Conservation (phyloP, 805 yeast species). For the Yarrowia bubula region DNA sequence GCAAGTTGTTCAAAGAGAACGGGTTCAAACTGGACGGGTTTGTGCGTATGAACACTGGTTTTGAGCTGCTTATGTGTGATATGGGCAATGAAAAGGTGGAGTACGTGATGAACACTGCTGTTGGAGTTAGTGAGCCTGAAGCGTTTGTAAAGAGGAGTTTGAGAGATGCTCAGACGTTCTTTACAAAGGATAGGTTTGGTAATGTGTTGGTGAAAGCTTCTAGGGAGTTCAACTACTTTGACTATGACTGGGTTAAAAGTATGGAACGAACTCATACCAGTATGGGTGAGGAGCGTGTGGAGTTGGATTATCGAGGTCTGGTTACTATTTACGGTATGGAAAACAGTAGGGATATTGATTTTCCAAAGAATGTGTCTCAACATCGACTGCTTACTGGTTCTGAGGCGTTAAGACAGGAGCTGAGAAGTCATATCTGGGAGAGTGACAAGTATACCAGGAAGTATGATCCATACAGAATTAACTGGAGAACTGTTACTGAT, state of each 20-base stretch:
- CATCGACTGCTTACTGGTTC: conserved; percentile 12
- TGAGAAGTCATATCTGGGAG: not conserved
- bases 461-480: conserved; percentile 1
- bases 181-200: not conserved
- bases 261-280: not conserved
- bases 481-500: conserved; percentile 5
- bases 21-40: conserved; percentile 53
- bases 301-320: conserved; percentile 3
- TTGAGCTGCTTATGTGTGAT: conserved; percentile 58
- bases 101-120: conserved; percentile 37
- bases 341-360: not conserved
- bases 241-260: conserved; percentile 19
- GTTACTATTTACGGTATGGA: conserved; percentile 8
- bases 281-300: not conserved
- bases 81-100: conserved; percentile 47
- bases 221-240: conserved; percentile 1
- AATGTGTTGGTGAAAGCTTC: not conserved
- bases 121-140: not conserved
- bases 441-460: not conserved
- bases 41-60: conserved; percentile 58
- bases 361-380: conserved; percentile 14
- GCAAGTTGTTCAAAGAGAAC: not conserved
- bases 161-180: not conserved
- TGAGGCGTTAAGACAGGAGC: conserved; percentile 3
- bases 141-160: not conserved